Evolutionary conservation across 2,329 filamentous ascomycete genomes (phyloP), one percentile per base, ranked within the genome.

Genomic region (Fusarium lyarnte): DNA sequence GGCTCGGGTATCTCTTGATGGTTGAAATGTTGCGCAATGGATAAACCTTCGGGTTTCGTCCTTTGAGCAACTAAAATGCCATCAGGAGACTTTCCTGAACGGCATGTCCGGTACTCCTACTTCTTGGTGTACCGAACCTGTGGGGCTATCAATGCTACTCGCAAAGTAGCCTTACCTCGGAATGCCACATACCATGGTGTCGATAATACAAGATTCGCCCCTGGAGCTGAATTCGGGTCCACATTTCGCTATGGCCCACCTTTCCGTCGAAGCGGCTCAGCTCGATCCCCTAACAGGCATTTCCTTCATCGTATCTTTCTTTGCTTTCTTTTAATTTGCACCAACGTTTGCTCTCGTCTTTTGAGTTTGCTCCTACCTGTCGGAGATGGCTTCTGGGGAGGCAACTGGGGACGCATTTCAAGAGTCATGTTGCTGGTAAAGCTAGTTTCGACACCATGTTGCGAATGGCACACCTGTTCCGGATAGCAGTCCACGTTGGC

Each of bases 71-170:
- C 60, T 64, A 66, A 57, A 33, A 59, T 49, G 23, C 73, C 67
- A 70, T 75, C 31, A 47, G 73, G 67, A 65, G 63, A 45, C 58
- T 61, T 64, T 74, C 79, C 80, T 82, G 81, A 81, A 83, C 79
- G 81, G 81, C 82, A 82, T 76, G 80, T 76, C 81, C 79, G 81
- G 81, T 83, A 76, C 78, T 79, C 72, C 76, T 74, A 51, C 58
- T 63, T 43, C 45, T 65, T 63, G 76, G 76, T 75, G 72, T 77
- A 76, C 72, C 59, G 60, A 62, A 70, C 73, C 76, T 77, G 73
- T 76, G 58, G 71, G 65, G 66, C 69, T 64, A 70, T 73, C 61
- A 53, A 57, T 66, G 59, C 61, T 64, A 43, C 45, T 66, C 41
- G 51, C 25, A 59, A 45, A 61, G 47, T 60, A 61, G 58, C 46